Evolutionary conservation across 2,329 filamentous ascomycete species (phyloP).

Genomic region (Fusarium nematophilum): DNA sequence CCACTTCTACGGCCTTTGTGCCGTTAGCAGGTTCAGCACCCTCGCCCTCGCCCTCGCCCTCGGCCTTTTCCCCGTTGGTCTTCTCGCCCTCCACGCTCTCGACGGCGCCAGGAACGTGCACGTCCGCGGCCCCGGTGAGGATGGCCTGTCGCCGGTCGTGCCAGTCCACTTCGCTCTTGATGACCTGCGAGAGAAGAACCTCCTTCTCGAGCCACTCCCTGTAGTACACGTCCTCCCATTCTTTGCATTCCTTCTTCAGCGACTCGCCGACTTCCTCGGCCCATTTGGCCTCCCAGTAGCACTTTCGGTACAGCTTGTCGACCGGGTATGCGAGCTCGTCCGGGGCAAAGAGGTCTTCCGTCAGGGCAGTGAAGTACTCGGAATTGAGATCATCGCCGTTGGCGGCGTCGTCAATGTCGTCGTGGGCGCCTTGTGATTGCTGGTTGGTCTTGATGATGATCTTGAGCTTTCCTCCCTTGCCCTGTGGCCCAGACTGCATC

Average conservation of each 20-base stretch:
- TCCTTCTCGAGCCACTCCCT: constrained; percentile 86
- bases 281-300: constrained; percentile 78
- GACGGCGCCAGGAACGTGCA: constrained; percentile 52
- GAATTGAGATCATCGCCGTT: constrained; percentile 66
- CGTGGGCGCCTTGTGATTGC: constrained; percentile 66
- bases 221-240: constrained; percentile 73
- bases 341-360: constrained; percentile 70
- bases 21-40: constrained; percentile 18
- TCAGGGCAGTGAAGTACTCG: constrained; percentile 67
- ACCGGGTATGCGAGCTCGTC: constrained; percentile 72
- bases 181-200: constrained; percentile 78
- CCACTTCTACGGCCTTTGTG: constrained; percentile 9
- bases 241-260: constrained; percentile 72
- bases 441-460: constrained; percentile 72
- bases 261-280: constrained; percentile 73
- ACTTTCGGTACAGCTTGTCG: constrained; percentile 73
- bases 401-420: constrained; percentile 66
- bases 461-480: constrained; percentile 66
- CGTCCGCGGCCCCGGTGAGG: constrained; percentile 59
- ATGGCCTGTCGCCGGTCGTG: constrained; percentile 68
- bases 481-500: constrained; percentile 61
- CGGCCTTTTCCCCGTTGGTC: constrained; percentile 36
- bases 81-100: constrained; percentile 45
- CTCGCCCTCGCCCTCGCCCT: constrained; percentile 25
- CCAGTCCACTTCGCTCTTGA: constrained; percentile 74